Percentiles rank a stretch among this genome's conserved stretches.
phyloP scores from a whole-genome alignment of 805 yeast genomes.

The Hanseniaspora lachancei region DNA sequence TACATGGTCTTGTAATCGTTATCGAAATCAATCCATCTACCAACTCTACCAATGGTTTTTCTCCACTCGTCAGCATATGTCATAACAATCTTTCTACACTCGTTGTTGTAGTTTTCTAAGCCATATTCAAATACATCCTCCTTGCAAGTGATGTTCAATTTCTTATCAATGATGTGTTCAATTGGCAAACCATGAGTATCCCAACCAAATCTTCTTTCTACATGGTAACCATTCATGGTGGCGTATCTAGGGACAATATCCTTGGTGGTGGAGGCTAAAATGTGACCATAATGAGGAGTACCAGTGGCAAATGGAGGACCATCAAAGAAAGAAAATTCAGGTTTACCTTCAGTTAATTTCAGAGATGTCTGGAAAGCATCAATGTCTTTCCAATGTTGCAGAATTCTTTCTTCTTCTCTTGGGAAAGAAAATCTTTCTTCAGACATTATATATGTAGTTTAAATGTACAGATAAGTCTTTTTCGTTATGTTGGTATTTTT shows the following conservation, averaged over 20 bases:
- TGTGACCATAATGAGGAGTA: slow-evolving; percentile 97
- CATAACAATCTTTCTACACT: slow-evolving; percentile 96
- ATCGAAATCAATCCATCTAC: slow-evolving; percentile 99
- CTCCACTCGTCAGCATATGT: slow-evolving; percentile 94
- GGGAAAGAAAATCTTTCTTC: slow-evolving; percentile 55
- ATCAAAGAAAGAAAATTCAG: slow-evolving; percentile 86
- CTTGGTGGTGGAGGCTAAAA: slow-evolving; percentile 90
- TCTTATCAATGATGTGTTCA: slow-evolving; percentile 97
- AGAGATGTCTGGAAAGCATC: slow-evolving; percentile 87
- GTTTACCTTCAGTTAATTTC: slow-evolving; percentile 70
- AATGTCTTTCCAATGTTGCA: slow-evolving; percentile 72
- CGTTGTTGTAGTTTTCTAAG: slow-evolving; percentile 81
- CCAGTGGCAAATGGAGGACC: slow-evolving; percentile 99
- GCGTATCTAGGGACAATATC: slow-evolving; percentile 97
- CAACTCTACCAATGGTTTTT: slow-evolving; percentile 79
- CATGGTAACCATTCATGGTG: slow-evolving; percentile 91
- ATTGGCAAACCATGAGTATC: slow-evolving; percentile 98
- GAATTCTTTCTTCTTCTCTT: slow-evolving; percentile 73
- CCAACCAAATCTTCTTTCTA: slow-evolving; percentile 98
- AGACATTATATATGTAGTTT: slow-evolving; percentile 5
- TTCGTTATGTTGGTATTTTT: no score
- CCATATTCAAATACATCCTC: slow-evolving; percentile 92
- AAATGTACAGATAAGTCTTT: background rate
- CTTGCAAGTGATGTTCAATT: slow-evolving; percentile 80
- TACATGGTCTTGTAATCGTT: slow-evolving; percentile 95